These are phyloP conservation scores for Musa troglodytarum DNA, from an alignment of 176 grass and related monocot species.

Conservation along the genomic window DNA sequence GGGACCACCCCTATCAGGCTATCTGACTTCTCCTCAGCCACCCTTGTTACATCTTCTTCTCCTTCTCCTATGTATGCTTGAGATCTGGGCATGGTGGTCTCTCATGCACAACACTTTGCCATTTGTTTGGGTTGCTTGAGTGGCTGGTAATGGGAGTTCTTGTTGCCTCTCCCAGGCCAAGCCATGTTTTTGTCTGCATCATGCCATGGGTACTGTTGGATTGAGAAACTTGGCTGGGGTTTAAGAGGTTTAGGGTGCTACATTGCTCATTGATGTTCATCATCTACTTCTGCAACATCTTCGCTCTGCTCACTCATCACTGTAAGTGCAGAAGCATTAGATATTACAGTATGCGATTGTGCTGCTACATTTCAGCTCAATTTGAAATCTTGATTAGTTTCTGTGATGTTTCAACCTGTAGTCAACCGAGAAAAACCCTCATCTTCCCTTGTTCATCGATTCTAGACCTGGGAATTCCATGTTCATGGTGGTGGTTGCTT, in stretches of 20 bases:
- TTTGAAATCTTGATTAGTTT: not conserved
- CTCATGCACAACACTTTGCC: conserved; percentile 1
- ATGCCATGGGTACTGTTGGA: conserved; percentile 10
- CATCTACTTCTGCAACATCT: not conserved
- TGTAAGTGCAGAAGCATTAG: not conserved
- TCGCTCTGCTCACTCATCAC: not conserved
- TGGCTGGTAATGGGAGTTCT: not conserved
- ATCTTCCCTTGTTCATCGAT: too few species aligned
- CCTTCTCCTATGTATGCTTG: not conserved
- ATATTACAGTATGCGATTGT: not conserved
- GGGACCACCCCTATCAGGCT: conserved; percentile 4
- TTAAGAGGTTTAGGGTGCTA: not conserved
- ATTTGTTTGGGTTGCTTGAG: not conserved
- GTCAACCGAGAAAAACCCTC: too few species aligned
- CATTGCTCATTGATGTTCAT: conserved; percentile 4
- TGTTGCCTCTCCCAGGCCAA: not conserved
- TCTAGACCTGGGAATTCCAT: too few species aligned
- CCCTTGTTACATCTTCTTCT: not conserved
- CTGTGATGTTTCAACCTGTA: not conserved
- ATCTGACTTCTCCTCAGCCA: not conserved
- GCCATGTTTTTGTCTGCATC: not conserved
- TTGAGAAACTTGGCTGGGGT: conserved; percentile 3
- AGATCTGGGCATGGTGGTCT: not conserved
- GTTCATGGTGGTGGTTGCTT: too few species aligned
- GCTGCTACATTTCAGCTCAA: not conserved